These are phyloP conservation scores for Lentinula novae-zelandiae DNA, from an alignment of 1,284 basidiomycete genomes.

Conservation along the genomic window DNA sequence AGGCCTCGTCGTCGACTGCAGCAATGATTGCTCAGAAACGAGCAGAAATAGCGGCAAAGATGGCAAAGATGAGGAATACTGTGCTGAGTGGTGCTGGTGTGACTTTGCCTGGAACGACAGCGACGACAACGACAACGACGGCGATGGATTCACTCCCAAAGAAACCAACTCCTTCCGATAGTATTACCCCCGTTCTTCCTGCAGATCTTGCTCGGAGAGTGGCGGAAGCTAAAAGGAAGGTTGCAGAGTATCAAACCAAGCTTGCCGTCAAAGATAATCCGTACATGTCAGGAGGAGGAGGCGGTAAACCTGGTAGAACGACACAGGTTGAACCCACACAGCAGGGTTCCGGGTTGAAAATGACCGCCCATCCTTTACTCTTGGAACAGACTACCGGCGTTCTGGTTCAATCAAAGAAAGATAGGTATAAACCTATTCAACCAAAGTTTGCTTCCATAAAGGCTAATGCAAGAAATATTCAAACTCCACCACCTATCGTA, in stretches of 20 bases:
- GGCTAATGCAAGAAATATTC: slow-evolving; percentile 73
- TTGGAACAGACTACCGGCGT: slow-evolving; percentile 60
- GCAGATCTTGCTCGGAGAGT: slow-evolving; percentile 66
- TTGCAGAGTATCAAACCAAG: slow-evolving; percentile 75
- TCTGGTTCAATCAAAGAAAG: slow-evolving; percentile 72
- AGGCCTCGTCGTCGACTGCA: slow-evolving; percentile 36
- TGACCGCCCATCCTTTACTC: slow-evolving; percentile 86
- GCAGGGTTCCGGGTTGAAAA: slow-evolving; percentile 80
- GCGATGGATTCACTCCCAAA: slow-evolving; percentile 21
- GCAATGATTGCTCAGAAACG: slow-evolving; percentile 75
- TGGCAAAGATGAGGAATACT: slow-evolving; percentile 70
- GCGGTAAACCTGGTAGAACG: too few relatives aligned
- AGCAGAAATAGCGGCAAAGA: slow-evolving; percentile 82
- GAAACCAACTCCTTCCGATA: slow-evolving; percentile 24
- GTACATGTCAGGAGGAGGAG: slow-evolving; percentile 46
- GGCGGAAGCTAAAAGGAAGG: slow-evolving; percentile 75
- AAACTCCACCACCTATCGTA: slow-evolving; percentile 52
- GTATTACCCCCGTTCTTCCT: slow-evolving; percentile 23
- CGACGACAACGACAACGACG: slow-evolving; percentile 29
- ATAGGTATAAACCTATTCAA: slow-evolving; percentile 93
- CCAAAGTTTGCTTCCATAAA: slow-evolving; percentile 95
- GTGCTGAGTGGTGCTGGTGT: slow-evolving; percentile 28
- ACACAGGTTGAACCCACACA: slow-evolving; percentile 49
- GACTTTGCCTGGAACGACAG: slow-evolving; percentile 10
- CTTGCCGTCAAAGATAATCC: slow-evolving; percentile 75